These are phyloP conservation scores for Wallacemonas collosoma DNA, from an alignment of 208 protist species.

Conservation along the genomic window DNA sequence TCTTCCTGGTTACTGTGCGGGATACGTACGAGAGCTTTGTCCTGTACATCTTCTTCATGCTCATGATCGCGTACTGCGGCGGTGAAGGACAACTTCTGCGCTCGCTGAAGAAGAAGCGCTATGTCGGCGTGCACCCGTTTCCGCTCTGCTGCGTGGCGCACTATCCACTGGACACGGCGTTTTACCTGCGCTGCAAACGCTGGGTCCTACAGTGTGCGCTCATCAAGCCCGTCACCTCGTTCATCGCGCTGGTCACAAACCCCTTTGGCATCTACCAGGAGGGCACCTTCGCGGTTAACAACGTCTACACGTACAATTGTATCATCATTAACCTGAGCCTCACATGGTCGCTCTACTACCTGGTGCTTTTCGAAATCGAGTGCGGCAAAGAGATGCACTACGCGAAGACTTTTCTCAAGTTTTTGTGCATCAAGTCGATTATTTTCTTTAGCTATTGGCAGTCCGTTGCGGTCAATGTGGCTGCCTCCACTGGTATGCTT, in stretches of 20 bases:
- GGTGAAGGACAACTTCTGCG: constrained; percentile 82
- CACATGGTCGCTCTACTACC: constrained; percentile 81
- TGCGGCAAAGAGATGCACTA: constrained; percentile 82
- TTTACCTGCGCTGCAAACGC: constrained; percentile 87
- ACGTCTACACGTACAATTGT: constrained; percentile 84
- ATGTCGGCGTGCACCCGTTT: constrained; percentile 73
- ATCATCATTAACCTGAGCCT: constrained; percentile 87
- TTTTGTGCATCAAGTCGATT: constrained; percentile 88
- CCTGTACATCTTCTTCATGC: constrained; percentile 91
- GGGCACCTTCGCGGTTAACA: constrained; percentile 52
- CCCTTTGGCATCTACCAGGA: constrained; percentile 74
- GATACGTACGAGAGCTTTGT: constrained; percentile 92
- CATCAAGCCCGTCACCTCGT: constrained; percentile 73
- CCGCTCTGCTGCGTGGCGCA: constrained; percentile 68
- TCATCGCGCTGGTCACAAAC: constrained; percentile 68
- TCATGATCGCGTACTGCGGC: constrained; percentile 90
- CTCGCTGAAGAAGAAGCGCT: constrained; percentile 75
- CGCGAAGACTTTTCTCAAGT: constrained; percentile 85
- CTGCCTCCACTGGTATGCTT: constrained; percentile 41
- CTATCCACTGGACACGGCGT: constrained; percentile 67
- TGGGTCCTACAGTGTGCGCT: constrained; percentile 92
- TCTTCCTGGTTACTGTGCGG: constrained; percentile 80
- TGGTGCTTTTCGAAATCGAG: constrained; percentile 88
- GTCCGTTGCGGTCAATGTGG: constrained; percentile 62
- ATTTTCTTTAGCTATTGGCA: constrained; percentile 93